Percentiles rank a stretch among this genome's conserved stretches.
These are phyloP conservation scores for Penicillium fimorum DNA, from an alignment of 495 filamentous ascomycete species.

Conservation along the genomic window DNA sequence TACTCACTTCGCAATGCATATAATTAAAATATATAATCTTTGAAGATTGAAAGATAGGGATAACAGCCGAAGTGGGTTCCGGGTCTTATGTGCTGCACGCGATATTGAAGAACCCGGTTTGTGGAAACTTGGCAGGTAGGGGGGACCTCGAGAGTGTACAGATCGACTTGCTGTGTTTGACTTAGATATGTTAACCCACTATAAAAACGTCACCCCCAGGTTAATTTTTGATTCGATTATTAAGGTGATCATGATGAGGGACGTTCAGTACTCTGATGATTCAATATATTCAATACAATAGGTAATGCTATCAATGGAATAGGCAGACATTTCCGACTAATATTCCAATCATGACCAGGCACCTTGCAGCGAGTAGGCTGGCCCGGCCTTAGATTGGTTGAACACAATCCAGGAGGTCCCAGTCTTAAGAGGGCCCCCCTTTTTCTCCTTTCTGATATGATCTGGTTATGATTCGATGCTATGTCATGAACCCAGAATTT, in stretches of 20 bases:
- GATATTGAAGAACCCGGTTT: slow-evolving; percentile 2
- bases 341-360: slow-evolving; percentile 33
- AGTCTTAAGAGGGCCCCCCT: slow-evolving; percentile 14
- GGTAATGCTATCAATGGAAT: background rate
- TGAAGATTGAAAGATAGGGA: background rate
- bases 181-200: background rate
- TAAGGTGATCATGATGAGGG: background rate
- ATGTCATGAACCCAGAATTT: background rate
- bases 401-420: slow-evolving; percentile 13
- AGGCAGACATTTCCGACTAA: slow-evolving; percentile 20
- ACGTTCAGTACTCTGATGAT: slow-evolving; percentile 5
- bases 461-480: background rate
- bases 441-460: slow-evolving; percentile 5
- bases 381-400: slow-evolving; percentile 15
- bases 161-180: background rate
- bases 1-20: background rate
- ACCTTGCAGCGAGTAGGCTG: slow-evolving; percentile 26
- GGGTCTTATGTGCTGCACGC: slow-evolving; percentile 7
- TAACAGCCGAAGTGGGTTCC: slow-evolving; percentile 4
- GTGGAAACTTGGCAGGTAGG: slow-evolving; percentile 3
- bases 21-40: background rate
- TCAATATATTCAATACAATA: slow-evolving; percentile 14
- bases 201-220: background rate
- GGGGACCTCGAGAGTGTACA: background rate
- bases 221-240: slow-evolving; percentile 8